Base-by-base conservation (phyloP, 805 yeast species). In the Teunomyces stri region DNA sequence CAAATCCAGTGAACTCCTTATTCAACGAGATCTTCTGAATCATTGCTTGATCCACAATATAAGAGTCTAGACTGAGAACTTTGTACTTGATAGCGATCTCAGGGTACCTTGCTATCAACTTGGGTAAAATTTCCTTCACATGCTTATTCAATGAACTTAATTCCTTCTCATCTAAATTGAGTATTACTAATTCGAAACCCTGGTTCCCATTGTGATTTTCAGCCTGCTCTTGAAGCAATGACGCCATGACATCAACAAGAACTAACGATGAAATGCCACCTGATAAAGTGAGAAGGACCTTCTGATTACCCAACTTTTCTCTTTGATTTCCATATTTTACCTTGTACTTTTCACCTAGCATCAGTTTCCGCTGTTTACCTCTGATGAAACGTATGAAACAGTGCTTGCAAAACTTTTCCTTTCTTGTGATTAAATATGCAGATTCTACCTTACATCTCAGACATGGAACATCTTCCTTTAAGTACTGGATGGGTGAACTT, bases 301-400 rank as follows among this genome's bases (percentile, higher is more conserved):
- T 76, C 13, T 78, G 81, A 2, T 61, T 47, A 11, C 61, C 69
- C 37, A 60, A 50, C 3, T 54, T 44, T 29, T 60, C 65, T 11
- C 66, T 69, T 13, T 69, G 68, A 1, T 66, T 65, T 11, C 80
- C 81, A 56, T 70, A 89, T 56, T 83, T 78, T 18, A 87, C 91
- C 59, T 88, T 87, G 67, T 78, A 90, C 46, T 75, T 79, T 11
- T 87, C 90, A 52, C 76, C 79, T 61, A 70, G 74, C 89, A 92
- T 82, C 58, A 78, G 86, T 58, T 85, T 87, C 51, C 96, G 74
- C 64, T 88, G 90, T 62, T 91, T 91, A 20, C 88, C 84, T 48
- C 85, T 75, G 31, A 91, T 73, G 60, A 89, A 91, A 49, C 82
- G 75, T 16, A 78, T 60, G 56, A 89, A 92, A 64, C 98, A 91